Percentiles rank a stretch among this genome's conserved stretches.
Conservation (phyloP, 1,139 yeast genomes). For the Taphrina deformans region DNA sequence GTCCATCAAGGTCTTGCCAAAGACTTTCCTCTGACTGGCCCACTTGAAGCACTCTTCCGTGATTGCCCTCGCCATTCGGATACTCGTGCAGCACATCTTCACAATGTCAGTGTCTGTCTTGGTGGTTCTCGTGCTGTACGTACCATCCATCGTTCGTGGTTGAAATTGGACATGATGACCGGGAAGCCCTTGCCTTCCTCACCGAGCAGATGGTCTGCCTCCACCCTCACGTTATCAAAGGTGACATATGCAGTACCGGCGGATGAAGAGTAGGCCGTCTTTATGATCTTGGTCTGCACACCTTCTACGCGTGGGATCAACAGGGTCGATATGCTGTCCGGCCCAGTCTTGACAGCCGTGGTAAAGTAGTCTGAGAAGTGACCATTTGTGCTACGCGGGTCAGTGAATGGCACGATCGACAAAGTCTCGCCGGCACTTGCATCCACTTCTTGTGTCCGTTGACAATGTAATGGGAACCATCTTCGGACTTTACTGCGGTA, state of each 20-base stretch:
- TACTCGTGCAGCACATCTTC: slow-evolving; percentile 48
- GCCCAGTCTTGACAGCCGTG: slow-evolving; percentile 52
- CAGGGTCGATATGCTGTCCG: slow-evolving; percentile 49
- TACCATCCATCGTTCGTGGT: slow-evolving; percentile 48
- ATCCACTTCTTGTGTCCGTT: slow-evolving; percentile 53
- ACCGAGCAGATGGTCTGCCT: slow-evolving; percentile 51
- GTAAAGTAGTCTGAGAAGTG: slow-evolving; percentile 46
- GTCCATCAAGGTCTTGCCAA: slow-evolving; percentile 49
- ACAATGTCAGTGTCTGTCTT: too few relatives aligned
- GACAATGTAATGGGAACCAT: slow-evolving; percentile 46
- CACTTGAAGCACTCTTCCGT: slow-evolving; percentile 49
- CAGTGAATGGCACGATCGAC: not conserved
- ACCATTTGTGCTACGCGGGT: slow-evolving; percentile 42
- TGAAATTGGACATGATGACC: slow-evolving; percentile 51
- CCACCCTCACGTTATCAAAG: slow-evolving; percentile 52
- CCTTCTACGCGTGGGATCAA: slow-evolving; percentile 50
- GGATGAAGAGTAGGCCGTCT: slow-evolving; percentile 49
- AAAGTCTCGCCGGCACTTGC: not conserved
- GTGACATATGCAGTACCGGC: slow-evolving; percentile 50
- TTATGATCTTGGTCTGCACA: slow-evolving; percentile 47
- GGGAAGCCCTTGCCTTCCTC: slow-evolving; percentile 51
- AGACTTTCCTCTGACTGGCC: slow-evolving; percentile 50
- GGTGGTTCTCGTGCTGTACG: too few relatives aligned
- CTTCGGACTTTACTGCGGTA: slow-evolving; percentile 47
- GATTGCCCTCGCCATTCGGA: slow-evolving; percentile 49